Evolutionary conservation across 2,329 filamentous ascomycete species (phyloP).

Genomic region (Fusarium hostae): DNA sequence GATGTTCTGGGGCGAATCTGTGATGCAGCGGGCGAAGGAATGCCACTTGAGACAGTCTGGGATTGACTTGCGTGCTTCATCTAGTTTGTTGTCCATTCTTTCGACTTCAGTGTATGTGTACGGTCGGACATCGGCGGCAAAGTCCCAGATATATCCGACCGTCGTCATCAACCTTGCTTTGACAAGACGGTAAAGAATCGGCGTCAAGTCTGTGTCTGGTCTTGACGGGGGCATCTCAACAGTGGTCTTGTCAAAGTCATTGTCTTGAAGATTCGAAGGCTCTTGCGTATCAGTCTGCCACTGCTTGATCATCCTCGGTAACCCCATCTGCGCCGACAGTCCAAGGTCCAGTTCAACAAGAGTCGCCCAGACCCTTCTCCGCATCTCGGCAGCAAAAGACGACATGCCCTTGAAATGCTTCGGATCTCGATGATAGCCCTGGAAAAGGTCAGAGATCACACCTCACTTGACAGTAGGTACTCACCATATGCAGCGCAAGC

Average conservation of each 20-base stretch:
- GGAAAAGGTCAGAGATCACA: too few species aligned
- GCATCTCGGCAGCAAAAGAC: conserved; percentile 57
- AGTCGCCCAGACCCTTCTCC: conserved; percentile 56
- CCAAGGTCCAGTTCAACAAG: conserved; percentile 55
- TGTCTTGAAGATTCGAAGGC: conserved; percentile 57
- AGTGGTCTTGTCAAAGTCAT: conserved; percentile 51
- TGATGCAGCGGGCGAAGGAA: conserved; percentile 5
- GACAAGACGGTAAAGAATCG: conserved; percentile 10
- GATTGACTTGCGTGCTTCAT: neutral
- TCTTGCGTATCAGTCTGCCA: conserved; percentile 54
- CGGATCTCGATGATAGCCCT: conserved; percentile 58
- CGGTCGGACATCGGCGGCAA: neutral
- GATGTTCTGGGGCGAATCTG: conserved; percentile 6
- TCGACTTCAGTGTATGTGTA: neutral
- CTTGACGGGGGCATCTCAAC: neutral
- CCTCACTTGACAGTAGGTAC: too few species aligned
- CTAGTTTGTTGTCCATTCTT: conserved; percentile 4
- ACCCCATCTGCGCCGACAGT: conserved; percentile 57
- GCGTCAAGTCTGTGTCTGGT: neutral
- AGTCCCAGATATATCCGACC: conserved; percentile 13
- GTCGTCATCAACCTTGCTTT: conserved; percentile 5
- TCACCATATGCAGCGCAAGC: conserved; percentile 47
- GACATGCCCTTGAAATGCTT: conserved; percentile 54
- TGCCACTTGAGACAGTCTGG: conserved; percentile 14
- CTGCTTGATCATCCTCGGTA: conserved; percentile 56